phyloP scores from a whole-genome alignment of 106 monocot genomes.

The Apostasia shenzhenica region DNA sequence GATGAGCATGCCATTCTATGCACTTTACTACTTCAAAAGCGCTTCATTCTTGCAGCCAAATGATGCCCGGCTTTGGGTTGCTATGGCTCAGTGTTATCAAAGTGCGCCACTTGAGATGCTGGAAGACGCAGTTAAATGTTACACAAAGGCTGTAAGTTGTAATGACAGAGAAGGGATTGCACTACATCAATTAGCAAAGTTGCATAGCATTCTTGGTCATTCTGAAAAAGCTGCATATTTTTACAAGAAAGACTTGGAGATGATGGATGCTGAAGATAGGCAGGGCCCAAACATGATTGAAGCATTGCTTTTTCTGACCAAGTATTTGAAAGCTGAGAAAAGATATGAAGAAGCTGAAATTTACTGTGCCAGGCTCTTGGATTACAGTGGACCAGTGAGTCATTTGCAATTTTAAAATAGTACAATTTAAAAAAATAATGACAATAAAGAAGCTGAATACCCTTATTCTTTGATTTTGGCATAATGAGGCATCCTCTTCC shows the following conservation, averaged over 20 bases:
- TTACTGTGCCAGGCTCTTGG: slow-evolving; percentile 80
- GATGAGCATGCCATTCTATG: slow-evolving; percentile 97
- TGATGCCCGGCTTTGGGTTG: slow-evolving; percentile 84
- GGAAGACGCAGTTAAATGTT: slow-evolving; percentile 92
- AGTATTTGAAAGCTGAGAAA: slow-evolving; percentile 58
- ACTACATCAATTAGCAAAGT: slow-evolving; percentile 69
- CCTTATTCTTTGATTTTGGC: too few species aligned
- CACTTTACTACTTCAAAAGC: slow-evolving; percentile 77
- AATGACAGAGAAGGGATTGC: slow-evolving; percentile 90
- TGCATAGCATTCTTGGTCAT: slow-evolving; percentile 61
- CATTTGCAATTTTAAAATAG: not conserved
- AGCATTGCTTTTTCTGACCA: slow-evolving; percentile 85
- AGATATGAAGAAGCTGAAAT: slow-evolving; percentile 79
- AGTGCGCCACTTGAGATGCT: slow-evolving; percentile 81
- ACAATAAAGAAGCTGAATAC: too few species aligned
- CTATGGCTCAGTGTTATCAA: slow-evolving; percentile 95
- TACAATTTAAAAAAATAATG: not conserved
- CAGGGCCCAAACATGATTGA: slow-evolving; percentile 89
- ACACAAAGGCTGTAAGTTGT: slow-evolving; percentile 55
- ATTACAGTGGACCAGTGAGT: slow-evolving; percentile 89
- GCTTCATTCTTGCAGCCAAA: slow-evolving; percentile 82
- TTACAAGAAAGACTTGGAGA: slow-evolving; percentile 95
- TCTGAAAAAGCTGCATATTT: slow-evolving; percentile 74
- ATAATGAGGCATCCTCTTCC: too few species aligned
- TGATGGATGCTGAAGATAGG: slow-evolving; percentile 92